These are phyloP conservation scores for Scedosporium dehoogii DNA, from an alignment of 2,329 filamentous ascomycete species.

Conservation along the genomic window DNA sequence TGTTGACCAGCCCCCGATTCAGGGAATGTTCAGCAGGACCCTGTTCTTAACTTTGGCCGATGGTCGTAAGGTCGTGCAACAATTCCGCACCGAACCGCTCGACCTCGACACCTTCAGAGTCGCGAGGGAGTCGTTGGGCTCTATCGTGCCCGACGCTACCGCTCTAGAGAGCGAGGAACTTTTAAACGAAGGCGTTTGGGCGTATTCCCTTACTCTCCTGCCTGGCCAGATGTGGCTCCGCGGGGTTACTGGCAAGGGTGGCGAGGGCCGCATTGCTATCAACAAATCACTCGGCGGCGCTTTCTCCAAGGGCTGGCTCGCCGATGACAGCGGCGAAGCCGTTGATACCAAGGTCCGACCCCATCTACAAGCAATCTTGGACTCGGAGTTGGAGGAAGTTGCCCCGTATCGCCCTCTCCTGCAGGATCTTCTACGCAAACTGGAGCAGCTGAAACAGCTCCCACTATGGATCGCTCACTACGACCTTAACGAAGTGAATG, in stretches of 20 bases:
- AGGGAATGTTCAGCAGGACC: slow-evolving; percentile 19
- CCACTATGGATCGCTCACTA: slow-evolving; percentile 11
- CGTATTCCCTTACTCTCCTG: not conserved
- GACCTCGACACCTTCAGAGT: not conserved
- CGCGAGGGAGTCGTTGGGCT: not conserved
- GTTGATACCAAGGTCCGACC: not conserved
- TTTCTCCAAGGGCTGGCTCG: not conserved
- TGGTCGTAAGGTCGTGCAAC: not conserved
- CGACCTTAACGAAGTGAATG: slow-evolving; percentile 16
- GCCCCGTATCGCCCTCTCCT: not conserved
- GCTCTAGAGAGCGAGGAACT: not conserved
- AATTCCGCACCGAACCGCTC: not conserved
- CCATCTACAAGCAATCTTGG: not conserved
- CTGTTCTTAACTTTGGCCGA: slow-evolving; percentile 13
- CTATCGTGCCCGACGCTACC: not conserved
- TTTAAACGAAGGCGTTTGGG: not conserved
- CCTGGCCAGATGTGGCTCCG: not conserved
- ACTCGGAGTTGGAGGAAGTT: not conserved
- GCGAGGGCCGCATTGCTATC: not conserved
- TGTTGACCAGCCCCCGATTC: slow-evolving; percentile 16
- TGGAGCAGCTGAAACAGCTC: not conserved
- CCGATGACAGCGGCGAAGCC: not conserved
- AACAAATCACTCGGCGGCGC: not conserved
- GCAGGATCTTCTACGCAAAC: not conserved
- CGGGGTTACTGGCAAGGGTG: not conserved